Percentiles rank a stretch among this genome's conserved stretches.
Evolutionary conservation across 441 rosid species (phyloP).

Genomic region (Gossypium lobatum): DNA sequence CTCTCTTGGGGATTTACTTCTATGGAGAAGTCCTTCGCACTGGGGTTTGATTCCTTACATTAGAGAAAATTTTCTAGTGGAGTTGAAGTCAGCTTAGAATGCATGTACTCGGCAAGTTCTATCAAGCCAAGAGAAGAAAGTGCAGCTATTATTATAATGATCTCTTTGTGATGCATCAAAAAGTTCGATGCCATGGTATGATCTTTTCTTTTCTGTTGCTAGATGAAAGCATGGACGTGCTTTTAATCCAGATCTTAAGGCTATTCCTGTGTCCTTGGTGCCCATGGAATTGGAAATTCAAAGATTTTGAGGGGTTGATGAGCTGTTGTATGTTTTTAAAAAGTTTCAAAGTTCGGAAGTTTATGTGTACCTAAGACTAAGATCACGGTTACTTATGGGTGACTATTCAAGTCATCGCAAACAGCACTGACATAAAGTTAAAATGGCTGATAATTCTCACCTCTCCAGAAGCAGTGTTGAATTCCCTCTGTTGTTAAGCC

Average conservation of each 20-base stretch:
- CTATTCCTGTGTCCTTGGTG: not conserved
- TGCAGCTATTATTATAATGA: not conserved
- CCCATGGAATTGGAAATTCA: not conserved
- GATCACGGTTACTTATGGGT: not conserved
- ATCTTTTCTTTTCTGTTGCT: not conserved
- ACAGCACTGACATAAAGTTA: constrained; percentile 8
- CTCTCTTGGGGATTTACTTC: not conserved
- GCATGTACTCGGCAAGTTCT: not conserved
- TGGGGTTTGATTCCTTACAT: not conserved
- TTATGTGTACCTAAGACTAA: constrained; percentile 7
- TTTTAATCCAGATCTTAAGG: constrained; percentile 4
- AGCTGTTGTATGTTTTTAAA: not conserved
- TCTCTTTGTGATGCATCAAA: not conserved
- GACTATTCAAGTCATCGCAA: constrained; percentile 7
- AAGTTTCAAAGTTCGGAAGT: not conserved
- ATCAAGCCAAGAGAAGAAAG: constrained; percentile 3
- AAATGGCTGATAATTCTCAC: constrained; percentile 12
- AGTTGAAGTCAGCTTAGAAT: not conserved
- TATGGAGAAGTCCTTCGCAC: not conserved
- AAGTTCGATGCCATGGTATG: not conserved
- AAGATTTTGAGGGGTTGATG: not conserved
- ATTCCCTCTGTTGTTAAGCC: constrained; percentile 50
- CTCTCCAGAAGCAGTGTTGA: constrained; percentile 62
- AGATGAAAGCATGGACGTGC: not conserved
- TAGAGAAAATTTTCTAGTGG: not conserved